phyloP scores from a whole-genome alignment of 441 rosid species.

The Erodium texanum region DNA sequence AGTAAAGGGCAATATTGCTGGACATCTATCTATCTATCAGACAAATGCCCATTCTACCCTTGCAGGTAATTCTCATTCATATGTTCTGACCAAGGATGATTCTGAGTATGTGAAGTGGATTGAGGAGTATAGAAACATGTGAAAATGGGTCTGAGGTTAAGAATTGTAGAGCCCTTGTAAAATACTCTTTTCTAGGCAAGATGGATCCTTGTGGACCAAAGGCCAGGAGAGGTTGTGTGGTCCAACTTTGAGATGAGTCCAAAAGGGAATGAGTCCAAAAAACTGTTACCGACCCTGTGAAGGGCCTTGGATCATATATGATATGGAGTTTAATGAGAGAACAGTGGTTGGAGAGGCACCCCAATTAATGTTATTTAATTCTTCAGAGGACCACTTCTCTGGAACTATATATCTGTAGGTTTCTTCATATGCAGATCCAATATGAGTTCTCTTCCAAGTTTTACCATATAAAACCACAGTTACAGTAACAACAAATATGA shows the following conservation, averaged over 20 bases:
- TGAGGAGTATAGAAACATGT: conserved; percentile 1
- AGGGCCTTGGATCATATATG: too few species aligned
- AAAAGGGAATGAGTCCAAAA: not conserved
- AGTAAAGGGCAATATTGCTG: conserved; percentile 1
- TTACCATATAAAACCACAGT: not conserved
- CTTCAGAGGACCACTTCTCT: not conserved
- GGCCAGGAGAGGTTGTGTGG: not conserved
- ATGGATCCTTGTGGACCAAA: not conserved
- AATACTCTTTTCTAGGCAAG: too few species aligned
- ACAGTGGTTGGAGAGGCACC: not conserved
- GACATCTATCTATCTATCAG: not conserved
- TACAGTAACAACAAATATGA: not conserved
- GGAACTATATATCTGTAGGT: not conserved
- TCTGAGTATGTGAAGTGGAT: conserved; percentile 11
- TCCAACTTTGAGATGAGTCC: not conserved
- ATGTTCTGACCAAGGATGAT: conserved; percentile 15
- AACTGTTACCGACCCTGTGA: too few species aligned
- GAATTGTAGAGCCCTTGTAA: too few species aligned
- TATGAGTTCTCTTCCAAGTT: not conserved
- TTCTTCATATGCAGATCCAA: not conserved
- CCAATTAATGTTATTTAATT: not conserved
- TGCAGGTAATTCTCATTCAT: not conserved
- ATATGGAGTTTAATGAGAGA: not conserved
- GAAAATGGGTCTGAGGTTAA: too few species aligned
- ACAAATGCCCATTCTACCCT: conserved; percentile 14